Percentiles rank a stretch among this genome's conserved stretches.
Conservation (phyloP, 1,284 basidiomycete species). For the Cutaneotrichosporon cavernicola region DNA sequence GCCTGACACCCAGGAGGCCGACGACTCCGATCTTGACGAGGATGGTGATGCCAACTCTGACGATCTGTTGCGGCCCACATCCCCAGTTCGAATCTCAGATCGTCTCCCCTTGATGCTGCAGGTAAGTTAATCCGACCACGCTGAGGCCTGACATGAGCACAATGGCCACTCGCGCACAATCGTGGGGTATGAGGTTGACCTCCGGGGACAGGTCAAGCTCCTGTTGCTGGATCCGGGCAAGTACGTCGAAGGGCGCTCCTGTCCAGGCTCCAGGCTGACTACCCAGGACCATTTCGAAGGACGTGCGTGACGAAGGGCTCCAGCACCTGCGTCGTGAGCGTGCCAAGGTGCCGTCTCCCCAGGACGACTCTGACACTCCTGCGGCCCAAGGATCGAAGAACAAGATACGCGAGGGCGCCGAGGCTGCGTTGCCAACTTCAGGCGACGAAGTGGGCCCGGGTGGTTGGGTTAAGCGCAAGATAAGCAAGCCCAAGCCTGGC, state of each 20-base stretch:
- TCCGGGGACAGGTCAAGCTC: constrained; percentile 62
- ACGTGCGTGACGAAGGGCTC: constrained; percentile 46
- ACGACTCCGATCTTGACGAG: constrained; percentile 1
- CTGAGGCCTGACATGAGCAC: constrained; percentile 57
- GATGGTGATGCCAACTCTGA: constrained; percentile 26
- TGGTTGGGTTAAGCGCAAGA: constrained; percentile 50
- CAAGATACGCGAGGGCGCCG: constrained; percentile 16
- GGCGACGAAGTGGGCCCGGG: constrained; percentile 41
- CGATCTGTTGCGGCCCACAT: constrained; percentile 29
- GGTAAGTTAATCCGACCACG: constrained; percentile 31
- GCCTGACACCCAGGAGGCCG: constrained; percentile 12
- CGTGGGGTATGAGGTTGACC: constrained; percentile 71
- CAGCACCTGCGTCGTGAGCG: constrained; percentile 30
- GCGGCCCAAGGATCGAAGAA: neutral
- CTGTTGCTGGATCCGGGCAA: constrained; percentile 74
- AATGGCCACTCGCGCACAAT: constrained; percentile 79
- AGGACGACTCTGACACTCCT: constrained; percentile 2
- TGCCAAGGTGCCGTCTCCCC: constrained; percentile 4
- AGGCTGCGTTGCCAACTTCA: constrained; percentile 24
- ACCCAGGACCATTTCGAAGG: constrained; percentile 37
- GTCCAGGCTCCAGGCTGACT: constrained; percentile 17
- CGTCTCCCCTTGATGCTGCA: constrained; percentile 73
- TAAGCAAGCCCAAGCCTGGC: constrained; percentile 19
- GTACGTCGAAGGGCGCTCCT: constrained; percentile 54
- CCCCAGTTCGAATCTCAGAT: constrained; percentile 57